phyloP scores from a whole-genome alignment of 2,329 filamentous ascomycete genomes.

The Monascus ruber region DNA sequence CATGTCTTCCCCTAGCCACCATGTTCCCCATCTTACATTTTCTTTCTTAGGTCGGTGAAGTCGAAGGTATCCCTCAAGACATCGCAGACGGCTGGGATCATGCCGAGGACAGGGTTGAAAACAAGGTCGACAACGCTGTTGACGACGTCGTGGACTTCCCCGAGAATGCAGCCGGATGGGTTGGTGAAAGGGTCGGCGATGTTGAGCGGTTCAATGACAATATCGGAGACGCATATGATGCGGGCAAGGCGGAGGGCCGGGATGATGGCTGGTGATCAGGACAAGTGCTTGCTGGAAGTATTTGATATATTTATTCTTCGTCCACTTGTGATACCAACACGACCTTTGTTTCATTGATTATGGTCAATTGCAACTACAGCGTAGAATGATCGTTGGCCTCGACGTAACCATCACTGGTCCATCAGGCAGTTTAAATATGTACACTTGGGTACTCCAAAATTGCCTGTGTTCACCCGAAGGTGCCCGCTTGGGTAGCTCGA shows the following conservation, averaged over 20 bases:
- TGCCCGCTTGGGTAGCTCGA: too few species aligned
- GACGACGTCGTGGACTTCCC: conserved; percentile 23
- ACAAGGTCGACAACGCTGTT: conserved; percentile 15
- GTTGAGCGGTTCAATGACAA: conserved; percentile 35
- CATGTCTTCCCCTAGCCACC: neutral
- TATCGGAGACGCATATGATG: conserved; percentile 34
- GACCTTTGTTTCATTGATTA: too few species aligned
- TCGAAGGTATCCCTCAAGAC: conserved; percentile 29
- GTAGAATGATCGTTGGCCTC: too few species aligned
- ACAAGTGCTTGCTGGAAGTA: too few species aligned
- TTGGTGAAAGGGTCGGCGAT: conserved; percentile 31
- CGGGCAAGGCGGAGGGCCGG: conserved; percentile 23
- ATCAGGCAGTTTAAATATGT: too few species aligned
- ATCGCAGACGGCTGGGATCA: conserved; percentile 20
- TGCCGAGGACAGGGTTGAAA: conserved; percentile 19
- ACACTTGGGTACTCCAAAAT: too few species aligned
- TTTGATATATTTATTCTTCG: too few species aligned
- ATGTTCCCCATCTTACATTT: neutral
- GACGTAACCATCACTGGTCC: too few species aligned
- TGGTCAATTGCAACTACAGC: too few species aligned
- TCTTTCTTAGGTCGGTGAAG: conserved; percentile 22
- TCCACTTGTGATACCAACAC: too few species aligned
- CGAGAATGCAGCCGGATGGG: conserved; percentile 27
- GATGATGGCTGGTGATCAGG: conserved; percentile 3
- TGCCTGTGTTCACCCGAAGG: too few species aligned